Conservation (phyloP, 2,329 filamentous ascomycete species). For the Plenodomus biglobosus region DNA sequence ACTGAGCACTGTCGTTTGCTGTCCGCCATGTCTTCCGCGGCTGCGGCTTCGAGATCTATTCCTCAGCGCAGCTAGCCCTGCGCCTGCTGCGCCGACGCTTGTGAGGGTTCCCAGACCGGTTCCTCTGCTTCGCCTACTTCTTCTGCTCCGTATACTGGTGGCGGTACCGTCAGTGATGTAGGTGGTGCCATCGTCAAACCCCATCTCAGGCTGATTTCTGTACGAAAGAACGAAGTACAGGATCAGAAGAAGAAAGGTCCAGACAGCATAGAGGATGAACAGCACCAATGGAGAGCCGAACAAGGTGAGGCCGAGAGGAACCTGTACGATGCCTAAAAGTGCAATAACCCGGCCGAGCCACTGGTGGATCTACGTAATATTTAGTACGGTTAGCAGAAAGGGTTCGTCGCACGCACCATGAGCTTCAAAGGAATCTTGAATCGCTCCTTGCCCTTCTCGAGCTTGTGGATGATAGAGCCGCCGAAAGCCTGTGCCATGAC, state of each 20-base stretch:
- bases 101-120: conserved; percentile 52
- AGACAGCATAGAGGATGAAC: conserved; percentile 84
- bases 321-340: conserved; percentile 80
- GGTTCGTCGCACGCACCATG: conserved; percentile 49
- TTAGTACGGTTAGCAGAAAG: conserved; percentile 4
- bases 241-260: conserved; percentile 70
- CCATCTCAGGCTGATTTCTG: conserved; percentile 59
- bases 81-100: conserved; percentile 59
- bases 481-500: conserved; percentile 71
- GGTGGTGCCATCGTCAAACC: conserved; percentile 59
- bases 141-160: conserved; percentile 41
- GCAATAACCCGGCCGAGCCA: conserved; percentile 81
- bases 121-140: conserved; percentile 35
- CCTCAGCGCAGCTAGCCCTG: conserved; percentile 58
- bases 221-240: conserved; percentile 81
- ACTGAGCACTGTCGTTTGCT: conserved; percentile 36
- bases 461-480: conserved; percentile 64
- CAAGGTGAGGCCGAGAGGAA: conserved; percentile 84
- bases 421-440: conserved; percentile 60
- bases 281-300: conserved; percentile 85
- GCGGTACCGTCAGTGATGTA: conserved; percentile 58
- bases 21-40: conserved; percentile 29
- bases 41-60: conserved; percentile 47
- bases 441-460: conserved; percentile 55
- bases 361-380: conserved; percentile 72